Evolutionary conservation across 371 early-diverging fungal genomes (phyloP).

Genomic region (Gilbertella persicaria): DNA sequence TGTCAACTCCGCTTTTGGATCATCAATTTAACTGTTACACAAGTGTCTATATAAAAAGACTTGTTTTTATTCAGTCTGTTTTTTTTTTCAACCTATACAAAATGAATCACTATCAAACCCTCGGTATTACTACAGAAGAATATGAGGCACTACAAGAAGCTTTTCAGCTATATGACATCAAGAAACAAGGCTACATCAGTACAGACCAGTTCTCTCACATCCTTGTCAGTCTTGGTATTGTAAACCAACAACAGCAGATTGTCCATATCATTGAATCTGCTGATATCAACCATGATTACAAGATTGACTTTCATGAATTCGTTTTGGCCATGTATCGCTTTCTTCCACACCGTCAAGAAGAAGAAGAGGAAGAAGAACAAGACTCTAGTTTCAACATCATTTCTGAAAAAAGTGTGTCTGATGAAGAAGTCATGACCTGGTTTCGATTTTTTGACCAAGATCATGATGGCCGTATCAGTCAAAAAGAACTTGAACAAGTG

Average conservation of each 20-base stretch:
- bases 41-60: not conserved
- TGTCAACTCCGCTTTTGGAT: slow-evolving; percentile 1
- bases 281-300: slow-evolving; percentile 48
- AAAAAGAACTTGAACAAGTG: slow-evolving; percentile 70
- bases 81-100: not conserved
- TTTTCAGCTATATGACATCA: slow-evolving; percentile 60
- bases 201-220: slow-evolving; percentile 66
- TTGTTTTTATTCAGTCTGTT: not conserved
- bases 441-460: slow-evolving; percentile 78
- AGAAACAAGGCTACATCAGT: slow-evolving; percentile 58
- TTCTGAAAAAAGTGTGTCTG: slow-evolving; percentile 51
- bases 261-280: slow-evolving; percentile 58
- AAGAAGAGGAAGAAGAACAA: slow-evolving; percentile 10
- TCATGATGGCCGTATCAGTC: slow-evolving; percentile 69
- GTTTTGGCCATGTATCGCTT: slow-evolving; percentile 57
- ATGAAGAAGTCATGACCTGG: slow-evolving; percentile 63
- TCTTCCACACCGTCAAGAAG: slow-evolving; percentile 12
- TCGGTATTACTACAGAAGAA: slow-evolving; percentile 21
- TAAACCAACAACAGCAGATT: slow-evolving; percentile 48
- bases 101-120: slow-evolving; percentile 4
- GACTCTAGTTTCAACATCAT: slow-evolving; percentile 5
- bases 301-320: slow-evolving; percentile 72
- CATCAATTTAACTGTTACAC: not conserved
- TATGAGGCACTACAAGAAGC: slow-evolving; percentile 21
- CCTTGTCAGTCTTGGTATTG: slow-evolving; percentile 71